Evolutionary conservation across 495 filamentous ascomycete genomes (phyloP), one percentile per base, ranked within the genome.

Genomic region (Glutinoglossum americanum): DNA sequence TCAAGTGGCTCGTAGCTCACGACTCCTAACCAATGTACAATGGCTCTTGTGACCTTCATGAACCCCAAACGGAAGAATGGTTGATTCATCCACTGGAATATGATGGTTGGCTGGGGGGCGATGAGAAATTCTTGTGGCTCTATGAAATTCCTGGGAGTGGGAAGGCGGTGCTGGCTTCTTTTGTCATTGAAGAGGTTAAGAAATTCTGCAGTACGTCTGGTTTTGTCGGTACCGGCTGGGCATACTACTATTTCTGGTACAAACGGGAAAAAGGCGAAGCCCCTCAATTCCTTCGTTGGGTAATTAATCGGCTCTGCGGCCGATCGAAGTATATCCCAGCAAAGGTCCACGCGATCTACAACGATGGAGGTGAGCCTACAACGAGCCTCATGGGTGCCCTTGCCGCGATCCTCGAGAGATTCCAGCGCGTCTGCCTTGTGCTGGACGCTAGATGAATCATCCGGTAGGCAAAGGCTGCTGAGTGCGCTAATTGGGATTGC

Each of bases 101-200:
- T 15, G 15, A 51, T 11, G 9, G 17, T 13, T 51, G 47, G 47
- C 8, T 25, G 17, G 8, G 8, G 1, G 47, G 47, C 19, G 8
- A 6, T 9, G 23, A 1, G 8, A 4, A n/a, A 2, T 51, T 51
- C 47, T 30, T 70, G 13, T 72, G 69, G 69, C 59, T 72, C 11
- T 57, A 70, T 59, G 70, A 69, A 15, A 69, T 63, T 55, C 63
- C 68, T 54, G 69, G 69, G 11, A 67, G 64, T 39, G 70, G 69
- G n/a, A 72, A 72, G 49, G 66, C 68, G 2, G 60, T 71, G 11
- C 62, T 71, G 32, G 62, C 62, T 49, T 64, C 68, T 3, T 66
- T 60, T 1, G 58, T 67, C 7, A 62, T 73, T 26, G 60, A 64
- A 28, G 39, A 70, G 47, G 51, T 68, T n/a, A 30, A 57, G 27